Evolutionary conservation across 140 eudicot species (phyloP).

Genomic region (Oenanthe javanica): DNA sequence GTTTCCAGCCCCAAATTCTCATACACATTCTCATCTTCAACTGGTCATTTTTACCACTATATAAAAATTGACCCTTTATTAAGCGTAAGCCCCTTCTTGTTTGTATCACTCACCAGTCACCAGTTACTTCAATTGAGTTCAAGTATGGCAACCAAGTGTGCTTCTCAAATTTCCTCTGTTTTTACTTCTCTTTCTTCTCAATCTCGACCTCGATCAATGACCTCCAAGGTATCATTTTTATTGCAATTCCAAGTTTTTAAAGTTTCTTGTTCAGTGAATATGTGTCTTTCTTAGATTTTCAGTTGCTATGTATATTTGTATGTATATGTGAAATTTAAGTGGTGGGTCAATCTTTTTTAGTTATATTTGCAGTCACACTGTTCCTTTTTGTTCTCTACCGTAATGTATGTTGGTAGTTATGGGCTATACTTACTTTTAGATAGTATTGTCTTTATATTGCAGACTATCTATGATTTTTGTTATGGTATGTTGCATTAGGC

Average conservation of each 20-base stretch:
- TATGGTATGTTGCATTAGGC: background rate
- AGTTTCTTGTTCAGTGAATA: background rate
- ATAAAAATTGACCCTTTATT: background rate
- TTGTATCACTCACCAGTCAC: too few species aligned
- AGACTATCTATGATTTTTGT: background rate
- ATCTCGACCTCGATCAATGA: slow-evolving; percentile 22
- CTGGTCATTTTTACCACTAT: background rate
- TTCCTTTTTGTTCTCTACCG: background rate
- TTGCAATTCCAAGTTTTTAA: background rate
- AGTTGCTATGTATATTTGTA: background rate
- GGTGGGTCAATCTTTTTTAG: background rate
- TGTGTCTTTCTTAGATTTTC: background rate
- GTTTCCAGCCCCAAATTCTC: background rate
- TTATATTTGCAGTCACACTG: background rate
- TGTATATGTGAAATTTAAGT: background rate
- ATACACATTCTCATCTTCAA: background rate
- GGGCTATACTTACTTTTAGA: background rate
- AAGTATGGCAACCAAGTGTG: slow-evolving; percentile 39
- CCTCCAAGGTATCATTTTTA: background rate
- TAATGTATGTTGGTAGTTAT: background rate
- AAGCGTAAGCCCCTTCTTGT: too few species aligned
- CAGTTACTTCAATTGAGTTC: slow-evolving; percentile 13
- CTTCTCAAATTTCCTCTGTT: slow-evolving; percentile 40
- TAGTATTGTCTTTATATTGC: background rate
- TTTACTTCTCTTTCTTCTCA: slow-evolving; percentile 37